Evolutionary conservation across 192 early-diverging fungal species (phyloP), one percentile per base, ranked within the genome.

Genomic region (Backusella liffmaniae): DNA sequence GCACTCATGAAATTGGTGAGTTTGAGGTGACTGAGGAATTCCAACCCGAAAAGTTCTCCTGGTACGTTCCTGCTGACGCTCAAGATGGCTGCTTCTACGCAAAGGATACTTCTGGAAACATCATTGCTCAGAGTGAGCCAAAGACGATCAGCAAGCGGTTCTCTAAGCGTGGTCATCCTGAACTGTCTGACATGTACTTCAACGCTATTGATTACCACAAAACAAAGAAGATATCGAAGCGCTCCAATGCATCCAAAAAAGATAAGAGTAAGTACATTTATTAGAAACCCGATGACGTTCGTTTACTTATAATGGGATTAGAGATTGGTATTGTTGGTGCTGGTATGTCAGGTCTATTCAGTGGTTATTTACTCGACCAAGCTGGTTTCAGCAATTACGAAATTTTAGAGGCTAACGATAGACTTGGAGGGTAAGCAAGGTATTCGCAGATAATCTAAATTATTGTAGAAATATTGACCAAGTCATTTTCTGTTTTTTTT

Each of bases 281-380:
- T 21, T 4, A 34, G 15, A 6, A 4, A 73, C 18, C 2, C 15
- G 4, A 4, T 44, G 3, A 16, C 16, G 13, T 44, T 16, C 0
- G 13, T 15, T 44, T 44, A 49, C 5, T 49, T 6, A 49, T 49
- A 26, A 12, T 59, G 9, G 0, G 12, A 29, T 59, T 59, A 76
- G 74, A 80, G 13, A 76, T 80, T 46, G 74, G 79, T 67, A 75
- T 80, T 66, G 49, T 80, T 13, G 79, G 79, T 18, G 79, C 74
- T 49, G 79, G 79, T 49, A 72, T 76, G 74, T 66, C 79, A 10
- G 79, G 79, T 46, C 67, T 81, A 44, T 77, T 81, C 9, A 71
- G 72, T 59, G 80, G 72, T 0, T 69, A 71, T 12, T 67, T 81
- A 2, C 69, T 81, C 1, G 62, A 81, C 0, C 46, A 78, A 29